Evolutionary conservation across 2,329 filamentous ascomycete genomes (phyloP), one percentile per base, ranked within the genome.

Genomic region (Microsporum ferrugineum): DNA sequence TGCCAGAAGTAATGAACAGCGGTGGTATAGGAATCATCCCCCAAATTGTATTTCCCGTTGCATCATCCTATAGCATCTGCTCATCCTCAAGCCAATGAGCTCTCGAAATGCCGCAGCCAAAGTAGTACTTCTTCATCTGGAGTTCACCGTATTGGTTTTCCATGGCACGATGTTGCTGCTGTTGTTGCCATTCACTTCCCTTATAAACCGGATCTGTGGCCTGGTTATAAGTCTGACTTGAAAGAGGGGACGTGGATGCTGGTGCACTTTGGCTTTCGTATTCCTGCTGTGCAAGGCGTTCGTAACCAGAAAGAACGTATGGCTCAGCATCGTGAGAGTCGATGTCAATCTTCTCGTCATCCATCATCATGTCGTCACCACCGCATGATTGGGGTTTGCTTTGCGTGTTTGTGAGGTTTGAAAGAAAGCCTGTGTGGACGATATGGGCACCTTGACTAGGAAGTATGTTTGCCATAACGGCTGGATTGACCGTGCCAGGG

Each of bases 291-390:
- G 86, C 84, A 61, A 88, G 75, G 69, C 83, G 79, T 68, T 89
- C 87, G 70, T 95, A 96, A 12, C 91, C 91, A 5, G 84, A 86
- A 56, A 83, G 73, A 82, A 96, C 95, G 73, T 96, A 96, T 0
- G 90, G 90, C 73, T 95, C 89, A 43, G 82, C 84, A 63, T 82
- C 79, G 53, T 72, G 64, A 68, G 75, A 23, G 66, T 67, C 58
- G 63, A 67, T 61, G 31, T 65, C 64, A 51, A 65, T 71, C 10
- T 70, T 64, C 7, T 45, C 62, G 58, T 64, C 61, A 27, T 65
- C 43, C 43, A 65, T 85, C 83, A 81, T 83, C 73, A 81, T 79
- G 39, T 73, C 60, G 39, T 68, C 57, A 14, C 29, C 10, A 8
- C 29, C 38, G 17, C 5, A 14, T 31, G 58, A 7, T 17, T 47